These are phyloP conservation scores for Phialemoniopsis sp. DNA, from an alignment of 2,329 filamentous ascomycete species.

Conservation along the genomic window DNA sequence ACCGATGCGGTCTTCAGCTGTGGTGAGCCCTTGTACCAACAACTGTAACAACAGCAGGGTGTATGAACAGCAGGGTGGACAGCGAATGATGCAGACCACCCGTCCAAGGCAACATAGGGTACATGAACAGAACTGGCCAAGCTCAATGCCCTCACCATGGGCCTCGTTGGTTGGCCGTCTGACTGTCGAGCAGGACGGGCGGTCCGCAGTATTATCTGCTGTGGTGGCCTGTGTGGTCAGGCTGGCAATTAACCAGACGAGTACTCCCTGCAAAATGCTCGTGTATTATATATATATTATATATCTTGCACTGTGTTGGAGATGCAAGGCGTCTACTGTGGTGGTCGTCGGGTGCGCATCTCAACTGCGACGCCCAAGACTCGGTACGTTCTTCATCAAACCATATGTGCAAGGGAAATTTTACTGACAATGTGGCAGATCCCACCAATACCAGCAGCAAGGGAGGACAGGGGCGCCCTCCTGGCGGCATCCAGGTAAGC, in stretches of 20 bases:
- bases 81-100: conserved; percentile 34
- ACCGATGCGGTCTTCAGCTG: conserved; percentile 97
- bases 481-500: too few species aligned
- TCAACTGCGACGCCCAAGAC: conserved; percentile 98
- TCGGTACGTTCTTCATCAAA: conserved; percentile 36
- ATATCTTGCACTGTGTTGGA: conserved; percentile 88
- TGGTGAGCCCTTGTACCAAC: conserved; percentile 59
- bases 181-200: too few species aligned
- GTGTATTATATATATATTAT: too few species aligned
- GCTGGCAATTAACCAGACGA: too few species aligned
- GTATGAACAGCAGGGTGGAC: conserved; percentile 27
- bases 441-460: conserved; percentile 21
- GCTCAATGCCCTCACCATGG: too few species aligned
- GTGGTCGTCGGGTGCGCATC: conserved; percentile 97
- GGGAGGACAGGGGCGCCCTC: conserved; percentile 23
- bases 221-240: too few species aligned
- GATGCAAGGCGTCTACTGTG: conserved; percentile 99
- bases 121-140: too few species aligned
- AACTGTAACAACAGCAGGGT: too few species aligned
- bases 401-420: neutral
- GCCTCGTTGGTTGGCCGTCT: too few species aligned
- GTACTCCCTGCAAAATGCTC: too few species aligned
- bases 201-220: conserved; percentile 27
- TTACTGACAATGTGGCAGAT: too few species aligned
- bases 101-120: conserved; percentile 33